phyloP scores from a whole-genome alignment of 805 yeast genomes.

The Priceomyces fermenticarens region DNA sequence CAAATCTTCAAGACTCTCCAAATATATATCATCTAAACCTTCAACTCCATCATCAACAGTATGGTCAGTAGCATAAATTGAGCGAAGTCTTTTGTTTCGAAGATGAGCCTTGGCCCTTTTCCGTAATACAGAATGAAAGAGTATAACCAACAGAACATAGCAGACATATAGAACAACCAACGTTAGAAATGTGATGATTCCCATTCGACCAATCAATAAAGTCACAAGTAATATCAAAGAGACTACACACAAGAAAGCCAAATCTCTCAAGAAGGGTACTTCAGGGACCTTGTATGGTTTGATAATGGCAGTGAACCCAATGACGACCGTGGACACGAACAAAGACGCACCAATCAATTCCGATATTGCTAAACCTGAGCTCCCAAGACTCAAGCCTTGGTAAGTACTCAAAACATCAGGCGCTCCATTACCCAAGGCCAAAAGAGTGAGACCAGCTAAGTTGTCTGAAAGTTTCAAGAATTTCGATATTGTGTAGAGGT shows the following conservation, averaged over 20 bases:
- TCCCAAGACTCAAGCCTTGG: conserved; percentile 71
- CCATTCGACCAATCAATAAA: conserved; percentile 53
- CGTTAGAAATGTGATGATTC: conserved; percentile 51
- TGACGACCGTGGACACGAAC: conserved; percentile 73
- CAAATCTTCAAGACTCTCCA: conserved; percentile 17
- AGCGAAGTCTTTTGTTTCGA: conserved; percentile 21
- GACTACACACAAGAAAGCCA: conserved; percentile 52
- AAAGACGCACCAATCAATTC: conserved; percentile 90
- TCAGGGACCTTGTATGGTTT: conserved; percentile 60
- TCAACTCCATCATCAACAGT: not conserved
- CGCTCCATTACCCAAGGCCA: conserved; percentile 90
- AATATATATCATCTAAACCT: conserved; percentile 16
- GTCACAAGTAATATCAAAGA: conserved; percentile 49
- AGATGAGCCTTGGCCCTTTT: conserved; percentile 9
- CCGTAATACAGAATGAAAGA: conserved; percentile 18
- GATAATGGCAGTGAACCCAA: conserved; percentile 73
- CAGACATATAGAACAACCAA: conserved; percentile 55
- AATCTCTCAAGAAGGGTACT: conserved; percentile 57
- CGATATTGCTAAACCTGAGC: conserved; percentile 78
- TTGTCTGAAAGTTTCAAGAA: conserved; percentile 66
- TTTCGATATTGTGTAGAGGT: conserved; percentile 62
- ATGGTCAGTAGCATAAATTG: conserved; percentile 11
- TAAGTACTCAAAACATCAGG: conserved; percentile 87
- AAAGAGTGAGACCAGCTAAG: conserved; percentile 78
- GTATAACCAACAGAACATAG: conserved; percentile 54